Evolutionary conservation across 2,329 filamentous ascomycete species (phyloP), one percentile per base, ranked within the genome.

Genomic region (Chaetomium sp.): DNA sequence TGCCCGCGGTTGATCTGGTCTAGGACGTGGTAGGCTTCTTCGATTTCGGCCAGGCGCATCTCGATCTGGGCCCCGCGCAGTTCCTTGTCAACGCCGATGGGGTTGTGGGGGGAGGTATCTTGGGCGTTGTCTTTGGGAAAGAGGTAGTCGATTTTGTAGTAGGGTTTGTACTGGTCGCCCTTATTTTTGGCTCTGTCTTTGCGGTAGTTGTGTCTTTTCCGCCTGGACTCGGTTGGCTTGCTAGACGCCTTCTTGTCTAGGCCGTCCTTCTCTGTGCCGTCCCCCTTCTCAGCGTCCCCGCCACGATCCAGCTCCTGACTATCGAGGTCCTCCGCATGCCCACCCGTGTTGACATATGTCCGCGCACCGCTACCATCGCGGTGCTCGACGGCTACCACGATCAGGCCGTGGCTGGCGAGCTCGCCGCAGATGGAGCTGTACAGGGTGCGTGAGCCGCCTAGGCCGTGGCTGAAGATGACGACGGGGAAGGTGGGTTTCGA

Each of bases 331-430:
- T 52, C 55, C 1, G 40, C 42, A 3, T 52, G 47, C n/a, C 54
- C 55, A 9, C 34, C 47, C 46, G 84, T 74, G 61, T 85, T 86
- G 55, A 87, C 75, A 57, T 79, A 81, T 0, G 79, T 81, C 48
- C 83, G 71, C 4, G 84, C 81, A 3, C 81, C 82, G 54, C 79
- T 82, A 0, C 84, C 84, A 65, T 87, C 84, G 34, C 84, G 70
- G 66, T 87, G 84, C 67, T 88, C 84, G 32, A 87, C 64, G 0
- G 82, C 81, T 37, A 82, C 77, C 0, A 87, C 82, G 0, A 87
- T 72, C 61, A 86, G 85, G 0, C 84, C 82, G 61, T 85, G 82
- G 64, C 80, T 84, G 0, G 83, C 84, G 60, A 87, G 79, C 60
- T 87, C 82, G 6, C 83, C 81, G 61, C 83, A 87, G 1, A 87